These are phyloP conservation scores for Penicillium sp. DNA, from an alignment of 2,329 filamentous ascomycete species.

Conservation along the genomic window DNA sequence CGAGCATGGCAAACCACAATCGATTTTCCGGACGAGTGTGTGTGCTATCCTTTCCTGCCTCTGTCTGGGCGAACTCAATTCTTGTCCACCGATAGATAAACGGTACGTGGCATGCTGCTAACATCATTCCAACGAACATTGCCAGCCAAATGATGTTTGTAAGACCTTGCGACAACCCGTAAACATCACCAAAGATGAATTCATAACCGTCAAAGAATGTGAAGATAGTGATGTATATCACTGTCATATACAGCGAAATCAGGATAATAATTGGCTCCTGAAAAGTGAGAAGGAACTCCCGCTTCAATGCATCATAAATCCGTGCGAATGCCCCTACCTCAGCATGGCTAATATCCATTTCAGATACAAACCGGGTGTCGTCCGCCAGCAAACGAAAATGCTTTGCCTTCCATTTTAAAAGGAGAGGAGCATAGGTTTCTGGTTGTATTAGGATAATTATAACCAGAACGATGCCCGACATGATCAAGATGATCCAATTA, in stretches of 20 bases:
- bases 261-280: slow-evolving; percentile 47
- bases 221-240: slow-evolving; percentile 43
- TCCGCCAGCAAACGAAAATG: slow-evolving; percentile 46
- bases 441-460: slow-evolving; percentile 51
- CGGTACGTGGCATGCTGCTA: slow-evolving; percentile 47
- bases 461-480: slow-evolving; percentile 38
- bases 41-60: slow-evolving; percentile 9
- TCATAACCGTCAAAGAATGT: slow-evolving; percentile 53
- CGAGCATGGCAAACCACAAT: slow-evolving; percentile 60
- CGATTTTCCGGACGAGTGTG: slow-evolving; percentile 55
- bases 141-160: slow-evolving; percentile 56
- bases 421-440: slow-evolving; percentile 54
- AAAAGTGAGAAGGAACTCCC: slow-evolving; percentile 56
- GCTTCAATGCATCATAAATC: slow-evolving; percentile 50
- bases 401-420: slow-evolving; percentile 51
- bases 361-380: slow-evolving; percentile 53
- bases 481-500: slow-evolving; percentile 50
- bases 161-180: slow-evolving; percentile 53
- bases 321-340: slow-evolving; percentile 43
- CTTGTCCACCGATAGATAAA: slow-evolving; percentile 45
- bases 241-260: slow-evolving; percentile 38
- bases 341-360: slow-evolving; percentile 45
- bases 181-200: slow-evolving; percentile 56
- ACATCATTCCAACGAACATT: slow-evolving; percentile 51
- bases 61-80: slow-evolving; percentile 44